A percentile compares a stretch with the other conserved stretches of the same genome.
Conservation (phyloP, 257 asterid species). For the Eustoma russellianum region DNA sequence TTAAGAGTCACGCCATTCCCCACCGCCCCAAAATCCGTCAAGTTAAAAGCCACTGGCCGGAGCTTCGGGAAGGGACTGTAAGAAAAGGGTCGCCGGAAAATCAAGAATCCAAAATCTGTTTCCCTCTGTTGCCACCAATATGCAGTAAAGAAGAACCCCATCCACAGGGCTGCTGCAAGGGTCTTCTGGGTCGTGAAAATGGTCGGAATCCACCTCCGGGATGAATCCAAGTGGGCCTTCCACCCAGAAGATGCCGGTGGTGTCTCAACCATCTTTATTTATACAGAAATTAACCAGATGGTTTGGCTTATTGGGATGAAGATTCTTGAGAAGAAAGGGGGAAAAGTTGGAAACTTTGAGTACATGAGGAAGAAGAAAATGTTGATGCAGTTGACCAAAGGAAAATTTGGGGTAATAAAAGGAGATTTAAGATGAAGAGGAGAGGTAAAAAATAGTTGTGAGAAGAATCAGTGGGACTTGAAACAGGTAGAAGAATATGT, state of each 20-base stretch:
- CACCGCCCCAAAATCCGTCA: conserved; percentile 77
- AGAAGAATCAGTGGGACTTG: conserved; percentile 10
- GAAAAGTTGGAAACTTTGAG: conserved; percentile 1
- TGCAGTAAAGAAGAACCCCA: conserved; percentile 24
- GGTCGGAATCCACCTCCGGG: conserved; percentile 26
- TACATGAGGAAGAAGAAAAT: not conserved
- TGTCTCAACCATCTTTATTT: conserved; percentile 17
- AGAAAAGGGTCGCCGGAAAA: conserved; percentile 25
- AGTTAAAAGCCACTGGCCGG: conserved; percentile 32
- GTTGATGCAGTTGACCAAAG: no score
- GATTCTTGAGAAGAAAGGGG: not conserved
- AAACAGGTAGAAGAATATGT: conserved; percentile 5
- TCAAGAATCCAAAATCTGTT: conserved; percentile 18
- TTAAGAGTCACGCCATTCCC: conserved; percentile 68
- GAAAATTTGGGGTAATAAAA: not conserved
- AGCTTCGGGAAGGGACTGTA: conserved; percentile 24
- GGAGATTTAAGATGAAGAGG: not conserved
- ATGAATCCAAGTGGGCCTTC: conserved; percentile 18
- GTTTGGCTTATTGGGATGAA: not conserved
- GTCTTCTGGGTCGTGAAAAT: conserved; percentile 23
- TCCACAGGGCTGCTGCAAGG: conserved; percentile 24
- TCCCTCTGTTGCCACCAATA: conserved; percentile 34
- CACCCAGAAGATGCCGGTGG: conserved; percentile 15
- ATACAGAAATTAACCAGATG: not conserved
- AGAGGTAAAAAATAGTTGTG: conserved; percentile 37